phyloP scores from a whole-genome alignment of 495 filamentous ascomycete genomes.

The Endocarpon pusillum region DNA sequence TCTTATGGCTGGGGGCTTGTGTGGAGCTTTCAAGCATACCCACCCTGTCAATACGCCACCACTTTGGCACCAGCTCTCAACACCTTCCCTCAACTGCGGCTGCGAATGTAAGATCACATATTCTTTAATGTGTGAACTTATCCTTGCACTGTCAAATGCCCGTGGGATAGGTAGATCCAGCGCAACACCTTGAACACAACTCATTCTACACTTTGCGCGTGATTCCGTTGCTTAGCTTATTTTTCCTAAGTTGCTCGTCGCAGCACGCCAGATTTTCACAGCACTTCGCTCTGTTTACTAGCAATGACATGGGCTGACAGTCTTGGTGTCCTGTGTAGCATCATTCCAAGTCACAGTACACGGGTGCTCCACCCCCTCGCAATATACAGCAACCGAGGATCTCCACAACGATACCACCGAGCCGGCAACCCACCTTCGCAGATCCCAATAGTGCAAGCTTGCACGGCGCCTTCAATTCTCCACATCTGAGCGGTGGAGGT shows the following conservation, averaged over 20 bases:
- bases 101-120: too few species aligned
- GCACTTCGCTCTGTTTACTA: neutral
- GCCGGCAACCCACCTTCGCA: neutral
- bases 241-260: neutral
- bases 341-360: neutral
- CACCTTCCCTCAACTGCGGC: too few species aligned
- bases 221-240: too few species aligned
- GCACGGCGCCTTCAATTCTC: constrained; percentile 38
- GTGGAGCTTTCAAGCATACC: too few species aligned
- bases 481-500: constrained; percentile 28
- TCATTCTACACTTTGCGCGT: too few species aligned
- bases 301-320: neutral
- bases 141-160: too few species aligned
- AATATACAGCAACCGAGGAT: neutral
- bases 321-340: neutral
- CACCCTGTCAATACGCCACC: too few species aligned
- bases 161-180: too few species aligned
- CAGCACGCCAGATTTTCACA: neutral
- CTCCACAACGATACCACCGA: neutral
- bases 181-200: too few species aligned
- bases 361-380: neutral
- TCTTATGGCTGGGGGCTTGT: too few species aligned
- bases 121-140: too few species aligned
- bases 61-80: too few species aligned
- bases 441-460: neutral